Evolutionary conservation across 441 rosid genomes (phyloP).

Genomic region (Flueggea neowawraea): DNA sequence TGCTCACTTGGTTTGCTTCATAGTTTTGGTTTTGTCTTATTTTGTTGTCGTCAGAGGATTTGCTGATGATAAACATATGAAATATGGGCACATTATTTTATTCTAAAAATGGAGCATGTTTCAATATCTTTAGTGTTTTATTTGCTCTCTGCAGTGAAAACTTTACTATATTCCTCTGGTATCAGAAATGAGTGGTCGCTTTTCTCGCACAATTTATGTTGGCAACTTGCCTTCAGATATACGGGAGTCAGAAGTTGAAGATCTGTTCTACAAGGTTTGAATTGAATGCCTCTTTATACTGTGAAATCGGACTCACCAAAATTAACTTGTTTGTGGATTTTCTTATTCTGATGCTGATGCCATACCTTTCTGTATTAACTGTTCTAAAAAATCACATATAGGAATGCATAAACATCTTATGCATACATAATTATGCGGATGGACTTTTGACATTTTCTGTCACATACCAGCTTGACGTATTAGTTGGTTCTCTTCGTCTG

Average conservation of each 20-base stretch:
- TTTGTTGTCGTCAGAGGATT: slow-evolving; percentile 20
- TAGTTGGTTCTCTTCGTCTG: too few relatives aligned
- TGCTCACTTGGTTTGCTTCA: slow-evolving; percentile 92
- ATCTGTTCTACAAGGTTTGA: slow-evolving; percentile 87
- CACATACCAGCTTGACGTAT: too few relatives aligned
- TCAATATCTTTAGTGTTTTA: slow-evolving; percentile 15
- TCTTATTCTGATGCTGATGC: background rate
- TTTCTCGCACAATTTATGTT: slow-evolving; percentile 92
- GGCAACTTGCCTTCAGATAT: slow-evolving; percentile 95
- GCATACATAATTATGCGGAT: too few relatives aligned
- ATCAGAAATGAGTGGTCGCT: slow-evolving; percentile 87
- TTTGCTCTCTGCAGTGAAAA: slow-evolving; percentile 43
- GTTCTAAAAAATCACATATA: too few relatives aligned
- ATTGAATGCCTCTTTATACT: slow-evolving; percentile 1
- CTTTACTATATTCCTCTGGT: slow-evolving; percentile 14
- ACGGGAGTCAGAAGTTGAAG: slow-evolving; percentile 85
- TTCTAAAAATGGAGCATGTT: slow-evolving; percentile 8
- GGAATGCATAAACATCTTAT: too few relatives aligned
- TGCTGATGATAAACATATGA: slow-evolving; percentile 22
- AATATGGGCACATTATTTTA: slow-evolving; percentile 6
- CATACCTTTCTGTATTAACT: too few relatives aligned
- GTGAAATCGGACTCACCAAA: background rate
- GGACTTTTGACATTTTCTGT: too few relatives aligned
- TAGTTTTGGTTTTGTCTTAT: slow-evolving; percentile 41
- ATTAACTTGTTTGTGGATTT: background rate